These are phyloP conservation scores for Hypericum androsaemum DNA, from an alignment of 345 rosid species.

Conservation along the genomic window DNA sequence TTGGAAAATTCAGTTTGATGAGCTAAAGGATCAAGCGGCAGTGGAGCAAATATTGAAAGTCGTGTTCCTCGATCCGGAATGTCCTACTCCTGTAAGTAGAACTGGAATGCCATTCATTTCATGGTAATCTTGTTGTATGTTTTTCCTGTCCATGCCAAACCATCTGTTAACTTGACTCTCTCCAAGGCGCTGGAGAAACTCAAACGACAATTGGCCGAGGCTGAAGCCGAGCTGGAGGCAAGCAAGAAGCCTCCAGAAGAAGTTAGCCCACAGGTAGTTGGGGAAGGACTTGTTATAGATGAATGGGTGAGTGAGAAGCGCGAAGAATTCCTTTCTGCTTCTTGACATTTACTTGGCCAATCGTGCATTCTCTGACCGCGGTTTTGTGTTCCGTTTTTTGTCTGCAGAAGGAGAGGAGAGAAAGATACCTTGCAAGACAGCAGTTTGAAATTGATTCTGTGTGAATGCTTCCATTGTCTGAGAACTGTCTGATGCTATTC, in stretches of 20 bases:
- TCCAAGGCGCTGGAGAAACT: conserved; percentile 23
- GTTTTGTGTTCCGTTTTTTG: background rate
- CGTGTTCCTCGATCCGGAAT: background rate
- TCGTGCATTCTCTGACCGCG: background rate
- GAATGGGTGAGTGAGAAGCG: conserved; percentile 20
- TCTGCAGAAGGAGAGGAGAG: conserved; percentile 25
- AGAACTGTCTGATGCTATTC: too few relatives aligned
- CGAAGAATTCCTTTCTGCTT: too few relatives aligned
- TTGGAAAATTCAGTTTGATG: background rate
- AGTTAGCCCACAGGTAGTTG: conserved; percentile 14
- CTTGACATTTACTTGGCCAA: background rate
- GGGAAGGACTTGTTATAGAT: conserved; percentile 26
- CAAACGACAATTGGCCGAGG: conserved; percentile 22
- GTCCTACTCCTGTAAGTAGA: background rate
- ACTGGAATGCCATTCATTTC: background rate
- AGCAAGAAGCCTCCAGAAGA: conserved; percentile 25
- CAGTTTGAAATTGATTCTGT: conserved; percentile 32
- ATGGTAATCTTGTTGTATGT: background rate
- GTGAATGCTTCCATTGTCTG: conserved; percentile 6
- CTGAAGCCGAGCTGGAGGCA: conserved; percentile 23
- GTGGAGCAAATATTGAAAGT: conserved; percentile 2
- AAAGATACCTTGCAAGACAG: conserved; percentile 24
- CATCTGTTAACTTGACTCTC: too few relatives aligned
- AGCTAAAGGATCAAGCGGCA: conserved; percentile 1
- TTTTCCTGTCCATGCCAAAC: background rate